phyloP scores from a whole-genome alignment of 73 alveolate genomes.

The Paramecium octaurelia region DNA sequence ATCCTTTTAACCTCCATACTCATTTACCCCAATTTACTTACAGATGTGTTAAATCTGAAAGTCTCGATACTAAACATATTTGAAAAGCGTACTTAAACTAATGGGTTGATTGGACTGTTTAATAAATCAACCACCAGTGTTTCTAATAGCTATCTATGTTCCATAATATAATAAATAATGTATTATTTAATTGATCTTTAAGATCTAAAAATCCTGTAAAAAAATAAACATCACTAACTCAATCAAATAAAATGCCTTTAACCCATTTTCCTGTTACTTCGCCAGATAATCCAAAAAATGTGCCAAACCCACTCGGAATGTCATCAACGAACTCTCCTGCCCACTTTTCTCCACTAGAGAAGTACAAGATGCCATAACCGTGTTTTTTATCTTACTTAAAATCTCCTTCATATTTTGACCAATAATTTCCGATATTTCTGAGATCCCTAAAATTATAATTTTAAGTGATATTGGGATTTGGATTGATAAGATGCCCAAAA shows the following conservation, averaged over 20 bases:
- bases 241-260: conserved; percentile 13
- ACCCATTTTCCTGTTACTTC: conserved; percentile 25
- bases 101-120: not conserved
- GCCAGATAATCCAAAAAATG: not conserved
- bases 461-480: not conserved
- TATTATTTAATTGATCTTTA: not conserved
- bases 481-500: not conserved
- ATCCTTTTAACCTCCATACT: not conserved
- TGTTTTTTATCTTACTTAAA: not conserved
- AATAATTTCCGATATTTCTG: not conserved
- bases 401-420: conserved; percentile 44
- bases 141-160: not conserved
- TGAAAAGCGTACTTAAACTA: not conserved
- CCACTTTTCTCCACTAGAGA: conserved; percentile 18
- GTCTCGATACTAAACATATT: not conserved
- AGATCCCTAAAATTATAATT: not conserved
- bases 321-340: conserved; percentile 27
- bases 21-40: not conserved
- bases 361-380: not conserved
- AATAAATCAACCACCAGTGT: not conserved
- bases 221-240: not conserved
- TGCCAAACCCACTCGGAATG: conserved; percentile 15
- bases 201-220: not conserved
- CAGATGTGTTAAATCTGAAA: not conserved
- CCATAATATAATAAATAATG: conserved; percentile 1